phyloP scores from a whole-genome alignment of 352 stramenopile species.

The Peronosclerospora sorghi region DNA sequence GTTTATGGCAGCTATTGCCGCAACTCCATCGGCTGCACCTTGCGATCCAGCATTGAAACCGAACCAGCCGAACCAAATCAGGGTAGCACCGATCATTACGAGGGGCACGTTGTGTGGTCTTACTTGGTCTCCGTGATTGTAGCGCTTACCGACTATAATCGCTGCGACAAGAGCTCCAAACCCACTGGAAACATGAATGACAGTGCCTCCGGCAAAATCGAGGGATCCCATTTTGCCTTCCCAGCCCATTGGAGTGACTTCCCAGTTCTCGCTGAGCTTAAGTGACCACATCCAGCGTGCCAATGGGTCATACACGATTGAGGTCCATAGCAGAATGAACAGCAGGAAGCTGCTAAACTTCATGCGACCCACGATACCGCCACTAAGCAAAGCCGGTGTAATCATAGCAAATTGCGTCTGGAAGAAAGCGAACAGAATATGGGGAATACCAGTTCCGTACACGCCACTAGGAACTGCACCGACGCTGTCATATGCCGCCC shows the following conservation, averaged over 20 bases:
- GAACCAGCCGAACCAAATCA: slow-evolving; percentile 84
- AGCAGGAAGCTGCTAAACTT: slow-evolving; percentile 63
- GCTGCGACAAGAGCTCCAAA: slow-evolving; percentile 65
- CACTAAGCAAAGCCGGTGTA: slow-evolving; percentile 59
- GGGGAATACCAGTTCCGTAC: slow-evolving; percentile 51
- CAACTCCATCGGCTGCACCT: slow-evolving; percentile 48
- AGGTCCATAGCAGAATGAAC: slow-evolving; percentile 77
- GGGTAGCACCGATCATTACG: slow-evolving; percentile 64
- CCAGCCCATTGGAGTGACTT: slow-evolving; percentile 36
- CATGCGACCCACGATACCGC: slow-evolving; percentile 77
- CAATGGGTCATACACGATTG: slow-evolving; percentile 77
- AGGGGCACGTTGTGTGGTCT: slow-evolving; percentile 79
- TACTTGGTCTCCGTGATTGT: slow-evolving; percentile 59
- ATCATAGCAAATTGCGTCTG: slow-evolving; percentile 81
- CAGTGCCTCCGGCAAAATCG: slow-evolving; percentile 77
- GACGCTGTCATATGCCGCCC: slow-evolving; percentile 46
- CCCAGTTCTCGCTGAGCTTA: slow-evolving; percentile 47
- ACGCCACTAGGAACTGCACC: slow-evolving; percentile 26
- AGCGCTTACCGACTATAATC: slow-evolving; percentile 58
- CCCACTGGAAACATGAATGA: slow-evolving; percentile 75
- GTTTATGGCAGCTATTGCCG: slow-evolving; percentile 59
- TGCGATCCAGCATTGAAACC: slow-evolving; percentile 72
- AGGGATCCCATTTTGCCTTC: slow-evolving; percentile 59
- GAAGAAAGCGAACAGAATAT: slow-evolving; percentile 67
- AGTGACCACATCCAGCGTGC: slow-evolving; percentile 77